These are phyloP conservation scores for Blastobotrys indianensis DNA, from an alignment of 1,139 yeast genomes.

Conservation along the genomic window DNA sequence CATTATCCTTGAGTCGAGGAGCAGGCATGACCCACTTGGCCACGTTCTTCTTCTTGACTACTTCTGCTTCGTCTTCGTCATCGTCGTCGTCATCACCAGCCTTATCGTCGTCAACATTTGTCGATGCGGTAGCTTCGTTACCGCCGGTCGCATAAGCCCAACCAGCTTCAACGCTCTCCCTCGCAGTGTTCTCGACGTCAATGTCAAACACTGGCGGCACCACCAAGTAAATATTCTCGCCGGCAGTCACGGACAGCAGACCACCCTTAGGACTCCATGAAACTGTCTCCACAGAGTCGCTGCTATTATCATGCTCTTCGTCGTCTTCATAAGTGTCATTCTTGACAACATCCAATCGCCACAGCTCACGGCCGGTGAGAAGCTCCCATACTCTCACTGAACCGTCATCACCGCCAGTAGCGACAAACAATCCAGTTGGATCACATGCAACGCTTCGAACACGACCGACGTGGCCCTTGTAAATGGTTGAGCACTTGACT, in stretches of 20 bases:
- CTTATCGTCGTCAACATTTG: constrained; percentile 18
- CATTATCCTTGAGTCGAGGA: constrained; percentile 52
- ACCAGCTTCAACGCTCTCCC: constrained; percentile 76
- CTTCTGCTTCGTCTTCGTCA: constrained; percentile 30
- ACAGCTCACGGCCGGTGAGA: constrained; percentile 89
- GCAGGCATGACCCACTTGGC: constrained; percentile 87
- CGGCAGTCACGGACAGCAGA: constrained; percentile 76
- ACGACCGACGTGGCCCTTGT: constrained; percentile 75
- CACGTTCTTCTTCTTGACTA: constrained; percentile 48
- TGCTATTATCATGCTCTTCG: constrained; percentile 36
- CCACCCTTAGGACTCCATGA: constrained; percentile 91
- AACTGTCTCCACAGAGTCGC: constrained; percentile 73
- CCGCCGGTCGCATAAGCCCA: constrained; percentile 79
- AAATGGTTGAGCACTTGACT: constrained; percentile 77
- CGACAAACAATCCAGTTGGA: constrained; percentile 89
- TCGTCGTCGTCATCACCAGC: constrained; percentile 27
- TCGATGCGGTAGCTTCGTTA: constrained; percentile 37
- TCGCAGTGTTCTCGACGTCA: constrained; percentile 77
- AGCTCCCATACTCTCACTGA: constrained; percentile 95
- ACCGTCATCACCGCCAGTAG: constrained; percentile 98
- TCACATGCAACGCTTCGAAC: constrained; percentile 80
- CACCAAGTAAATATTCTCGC: constrained; percentile 68
- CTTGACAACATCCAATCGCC: constrained; percentile 49
- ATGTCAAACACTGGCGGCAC: constrained; percentile 91
- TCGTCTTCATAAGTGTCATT: constrained; percentile 35